Base-by-base conservation (phyloP, 805 yeast genomes). In the Kuraishia piskuri region DNA sequence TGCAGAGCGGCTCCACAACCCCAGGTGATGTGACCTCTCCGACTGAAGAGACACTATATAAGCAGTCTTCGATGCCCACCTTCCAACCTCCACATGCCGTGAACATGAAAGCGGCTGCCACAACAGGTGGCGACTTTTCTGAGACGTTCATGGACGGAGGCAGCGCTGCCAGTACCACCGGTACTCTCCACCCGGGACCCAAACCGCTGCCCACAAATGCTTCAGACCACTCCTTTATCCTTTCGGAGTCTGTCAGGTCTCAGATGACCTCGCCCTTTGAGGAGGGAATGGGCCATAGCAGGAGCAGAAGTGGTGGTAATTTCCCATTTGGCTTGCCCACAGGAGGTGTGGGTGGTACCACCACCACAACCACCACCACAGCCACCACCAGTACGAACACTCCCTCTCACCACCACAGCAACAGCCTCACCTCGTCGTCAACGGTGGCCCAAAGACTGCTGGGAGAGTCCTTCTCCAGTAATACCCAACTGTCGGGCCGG, bases 181-280 rank as follows among this genome's bases (percentile, higher is more conserved):
- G n/a, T n/a, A n/a, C n/a, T n/a, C n/a, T n/a, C n/a, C n/a, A n/a
- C n/a, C n/a, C n/a, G n/a, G n/a, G n/a, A n/a, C n/a, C n/a, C n/a
- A n/a, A 26, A 37, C 21, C 46, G 49, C 3, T 20, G 45, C 21
- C 55, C 25, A 31, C 48, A 45, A 10, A 17, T 50, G 24, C 49
- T 20, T 46, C 52, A 26, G 58, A 58, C 36, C 58, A 53, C 50
- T 51, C 57, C 9, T 58, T 54, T 36, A 19, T 58, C 25, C 25
- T 56, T 12, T 55, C 60, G 2, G 60, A 58, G 49, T 54, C 55
- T 20, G 54, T 57, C 6, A 54, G 54, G 22, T 48, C 55, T 22
- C 50, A 57, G 17, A 53, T 49, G 12, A 45, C 26, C 10, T 55
- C 54, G 24, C 46, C 46, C 2, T 37, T 23, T 7, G 50, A 45